Evolutionary conservation across 192 early-diverging fungal species (phyloP), one percentile per base, ranked within the genome.

Genomic region (Coemansia sp.): DNA sequence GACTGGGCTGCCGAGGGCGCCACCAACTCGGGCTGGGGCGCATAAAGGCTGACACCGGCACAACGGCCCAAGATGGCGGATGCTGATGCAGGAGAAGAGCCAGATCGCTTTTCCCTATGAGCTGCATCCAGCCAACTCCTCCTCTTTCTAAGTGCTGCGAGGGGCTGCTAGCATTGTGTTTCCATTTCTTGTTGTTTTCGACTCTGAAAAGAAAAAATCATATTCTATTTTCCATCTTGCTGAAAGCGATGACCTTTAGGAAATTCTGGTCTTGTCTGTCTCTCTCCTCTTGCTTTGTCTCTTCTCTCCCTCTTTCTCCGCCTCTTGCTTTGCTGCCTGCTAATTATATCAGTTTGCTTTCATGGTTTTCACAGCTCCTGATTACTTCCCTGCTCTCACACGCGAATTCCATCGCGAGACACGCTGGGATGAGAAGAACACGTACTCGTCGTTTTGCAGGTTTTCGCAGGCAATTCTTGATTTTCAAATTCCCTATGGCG

Each of bases 361-460:
- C n/a, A 76, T 71, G 70, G 71, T 76, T 60, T 81, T 67, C 53
- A 81, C 79, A 32, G 56, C 79, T 7, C 74, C 79, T 19, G 92
- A 93, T 73, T 92, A 90, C 81, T 90, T 95, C 85, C 88, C 89
- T 71, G 91, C 92, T 74, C 89, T 91, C 59, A 81, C 90, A 9
- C 86, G 90, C 68, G 85, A 89, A 75, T 96, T 93, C 77, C 92
- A 93, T 73, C 82, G 85, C 15, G 79, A 87, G 15, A 89, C 87
- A 8, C 79, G 84, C 32, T 96, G 92, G 92, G 90, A 91, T 72
- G 90, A 93, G 56, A 85, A 90, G 62, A 90, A 90, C 67, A 89
- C 89, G 63, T 96, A 93, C 69, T 90, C 93, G 38, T 91, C 92
- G 68, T 82, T 96, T 23, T 90, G 90, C 75, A 79, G 88, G 8